These are phyloP conservation scores for Thozetella sp. DNA, from an alignment of 495 filamentous ascomycete genomes.

Conservation along the genomic window DNA sequence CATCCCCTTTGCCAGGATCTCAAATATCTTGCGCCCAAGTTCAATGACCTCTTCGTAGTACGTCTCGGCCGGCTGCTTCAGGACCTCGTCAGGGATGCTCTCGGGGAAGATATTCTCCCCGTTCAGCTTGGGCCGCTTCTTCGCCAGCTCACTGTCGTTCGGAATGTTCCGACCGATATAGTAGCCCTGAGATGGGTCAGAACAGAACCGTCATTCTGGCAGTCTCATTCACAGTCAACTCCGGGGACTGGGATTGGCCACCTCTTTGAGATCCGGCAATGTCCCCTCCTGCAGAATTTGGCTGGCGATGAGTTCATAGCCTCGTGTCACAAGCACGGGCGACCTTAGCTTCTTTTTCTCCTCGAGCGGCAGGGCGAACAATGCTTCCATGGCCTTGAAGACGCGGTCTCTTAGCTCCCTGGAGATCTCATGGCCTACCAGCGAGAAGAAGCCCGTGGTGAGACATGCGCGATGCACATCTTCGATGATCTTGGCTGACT, in stretches of 20 bases:
- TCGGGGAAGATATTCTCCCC: conserved; percentile 51
- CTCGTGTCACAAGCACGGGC: conserved; percentile 45
- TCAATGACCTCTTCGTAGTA: conserved; percentile 32
- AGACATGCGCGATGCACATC: conserved; percentile 41
- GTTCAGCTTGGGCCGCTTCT: conserved; percentile 30
- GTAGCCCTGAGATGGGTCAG: conserved; percentile 24
- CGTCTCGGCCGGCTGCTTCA: conserved; percentile 22
- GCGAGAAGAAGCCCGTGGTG: conserved; percentile 51
- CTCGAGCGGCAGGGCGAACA: conserved; percentile 50
- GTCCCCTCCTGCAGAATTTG: conserved; percentile 49
- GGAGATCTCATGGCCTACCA: conserved; percentile 24
- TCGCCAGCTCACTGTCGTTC: conserved; percentile 36
- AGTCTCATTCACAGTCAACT: too few species aligned
- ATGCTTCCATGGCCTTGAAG: conserved; percentile 36
- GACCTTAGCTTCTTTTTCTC: conserved; percentile 41
- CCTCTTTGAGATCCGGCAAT: conserved; percentile 53
- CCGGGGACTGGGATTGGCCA: too few species aligned
- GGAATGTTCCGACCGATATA: conserved; percentile 51
- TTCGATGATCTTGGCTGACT: conserved; percentile 15
- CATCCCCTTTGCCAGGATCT: conserved; percentile 40
- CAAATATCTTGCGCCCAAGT: conserved; percentile 29
- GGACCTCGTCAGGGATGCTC: conserved; percentile 13
- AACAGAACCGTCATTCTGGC: conserved; percentile 7
- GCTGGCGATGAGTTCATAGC: conserved; percentile 51
- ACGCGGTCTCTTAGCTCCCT: conserved; percentile 23